A percentile compares a stretch with the other conserved stretches of the same genome.
These are phyloP conservation scores for Isatis tinctoria DNA, from an alignment of 345 rosid genomes.

Conservation along the genomic window DNA sequence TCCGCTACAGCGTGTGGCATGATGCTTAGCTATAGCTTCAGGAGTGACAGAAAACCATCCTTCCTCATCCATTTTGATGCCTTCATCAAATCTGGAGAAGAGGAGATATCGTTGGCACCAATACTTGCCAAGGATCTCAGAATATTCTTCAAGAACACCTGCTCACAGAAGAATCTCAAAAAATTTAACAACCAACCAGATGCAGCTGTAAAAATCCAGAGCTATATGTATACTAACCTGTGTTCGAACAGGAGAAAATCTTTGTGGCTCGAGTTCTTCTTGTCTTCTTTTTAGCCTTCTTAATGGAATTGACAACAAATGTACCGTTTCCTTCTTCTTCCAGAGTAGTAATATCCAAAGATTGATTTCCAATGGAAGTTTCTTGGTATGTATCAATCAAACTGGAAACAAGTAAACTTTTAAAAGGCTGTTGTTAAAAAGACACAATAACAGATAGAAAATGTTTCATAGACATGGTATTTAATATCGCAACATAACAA, in stretches of 20 bases:
- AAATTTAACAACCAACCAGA: background rate
- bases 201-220: background rate
- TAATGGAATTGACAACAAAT: constrained; percentile 20
- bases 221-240: constrained; percentile 36
- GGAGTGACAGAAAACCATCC: constrained; percentile 99
- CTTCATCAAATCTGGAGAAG: constrained; percentile 80
- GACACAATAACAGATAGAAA: background rate
- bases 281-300: constrained; percentile 48
- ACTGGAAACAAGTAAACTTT: constrained; percentile 38
- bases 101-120: constrained; percentile 81
- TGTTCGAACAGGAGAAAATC: constrained; percentile 31
- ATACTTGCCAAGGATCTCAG: constrained; percentile 54
- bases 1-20: constrained; percentile 59
- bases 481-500: background rate
- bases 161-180: constrained; percentile 14
- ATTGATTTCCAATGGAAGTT: constrained; percentile 26
- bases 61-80: constrained; percentile 90
- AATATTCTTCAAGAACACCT: constrained; percentile 47
- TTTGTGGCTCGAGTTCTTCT: constrained; percentile 37
- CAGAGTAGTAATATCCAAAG: constrained; percentile 24
- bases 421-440: background rate
- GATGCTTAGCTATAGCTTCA: constrained; percentile 81
- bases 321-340: constrained; percentile 28
- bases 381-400: constrained; percentile 30
- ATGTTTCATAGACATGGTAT: background rate